phyloP scores from a whole-genome alignment of 78 protist species.

The Dictyostelium intermedium region DNA sequence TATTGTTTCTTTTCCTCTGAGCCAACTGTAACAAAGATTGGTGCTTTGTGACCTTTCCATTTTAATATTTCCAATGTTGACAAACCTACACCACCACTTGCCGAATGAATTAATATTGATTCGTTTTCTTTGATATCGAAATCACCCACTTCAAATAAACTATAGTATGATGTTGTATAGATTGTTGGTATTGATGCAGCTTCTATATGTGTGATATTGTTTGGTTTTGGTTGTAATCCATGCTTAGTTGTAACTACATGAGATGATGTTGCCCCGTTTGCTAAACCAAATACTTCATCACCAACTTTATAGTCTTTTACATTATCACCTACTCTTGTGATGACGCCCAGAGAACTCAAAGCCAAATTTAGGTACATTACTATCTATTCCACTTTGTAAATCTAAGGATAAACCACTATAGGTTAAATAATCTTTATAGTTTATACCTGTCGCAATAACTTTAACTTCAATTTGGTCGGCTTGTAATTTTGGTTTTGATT shows the following conservation, averaged over 20 bases:
- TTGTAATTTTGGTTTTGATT: not conserved
- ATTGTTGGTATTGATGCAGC: conserved; percentile 29
- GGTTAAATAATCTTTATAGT: not conserved
- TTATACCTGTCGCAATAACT: conserved; percentile 9
- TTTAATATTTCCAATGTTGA: too few relatives aligned
- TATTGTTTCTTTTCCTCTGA: too few relatives aligned
- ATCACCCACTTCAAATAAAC: not conserved
- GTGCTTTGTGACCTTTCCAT: too few relatives aligned
- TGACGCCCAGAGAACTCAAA: conserved; percentile 26
- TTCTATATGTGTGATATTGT: not conserved
- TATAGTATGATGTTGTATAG: not conserved
- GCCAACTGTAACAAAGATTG: too few relatives aligned
- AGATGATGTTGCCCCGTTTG: not conserved
- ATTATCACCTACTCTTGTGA: not conserved
- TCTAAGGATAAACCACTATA: not conserved
- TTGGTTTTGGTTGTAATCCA: not conserved
- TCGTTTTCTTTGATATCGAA: not conserved
- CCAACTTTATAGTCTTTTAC: conserved; percentile 24
- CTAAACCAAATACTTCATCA: conserved; percentile 43
- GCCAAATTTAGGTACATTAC: conserved; percentile 25
- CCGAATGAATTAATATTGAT: too few relatives aligned
- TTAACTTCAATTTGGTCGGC: conserved; percentile 13
- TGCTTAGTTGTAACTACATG: not conserved
- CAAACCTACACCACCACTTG: too few relatives aligned
- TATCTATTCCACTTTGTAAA: not conserved